These are phyloP conservation scores for Canna indica DNA, from an alignment of 176 grass and related monocot species.

Conservation along the genomic window DNA sequence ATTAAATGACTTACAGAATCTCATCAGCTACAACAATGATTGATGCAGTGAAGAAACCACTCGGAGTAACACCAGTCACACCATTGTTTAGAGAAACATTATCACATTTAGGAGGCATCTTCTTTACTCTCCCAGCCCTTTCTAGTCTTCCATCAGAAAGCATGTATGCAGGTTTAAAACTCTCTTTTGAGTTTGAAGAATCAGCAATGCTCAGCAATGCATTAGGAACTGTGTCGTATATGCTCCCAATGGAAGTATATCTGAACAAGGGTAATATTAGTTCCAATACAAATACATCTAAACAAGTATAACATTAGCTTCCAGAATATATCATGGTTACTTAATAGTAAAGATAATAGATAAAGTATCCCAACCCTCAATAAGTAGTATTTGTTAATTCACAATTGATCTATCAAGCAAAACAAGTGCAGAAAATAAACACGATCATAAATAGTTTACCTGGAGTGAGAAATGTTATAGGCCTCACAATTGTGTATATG, in stretches of 20 bases:
- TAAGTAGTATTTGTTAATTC: not conserved
- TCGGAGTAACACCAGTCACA: constrained; percentile 27
- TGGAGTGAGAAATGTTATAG: not conserved
- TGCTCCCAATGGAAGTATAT: constrained; percentile 98
- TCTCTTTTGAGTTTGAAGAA: constrained; percentile 38
- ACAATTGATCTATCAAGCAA: not conserved
- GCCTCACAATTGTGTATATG: not conserved
- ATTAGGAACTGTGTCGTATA: constrained; percentile 97
- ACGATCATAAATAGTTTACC: not conserved
- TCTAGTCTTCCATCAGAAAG: constrained; percentile 91
- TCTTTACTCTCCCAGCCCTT: constrained; percentile 93
- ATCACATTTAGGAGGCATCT: constrained; percentile 29
- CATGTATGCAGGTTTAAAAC: constrained; percentile 97
- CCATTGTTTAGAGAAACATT: constrained; percentile 48
- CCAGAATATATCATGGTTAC: too few relatives aligned
- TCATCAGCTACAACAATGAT: constrained; percentile 81
- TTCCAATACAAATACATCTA: not conserved
- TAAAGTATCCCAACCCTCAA: not conserved
- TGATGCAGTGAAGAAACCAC: constrained; percentile 44
- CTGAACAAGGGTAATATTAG: constrained; percentile 30
- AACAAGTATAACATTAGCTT: not conserved
- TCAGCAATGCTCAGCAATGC: constrained; percentile 58
- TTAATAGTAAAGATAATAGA: constrained; percentile 1
- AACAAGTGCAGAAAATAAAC: not conserved
- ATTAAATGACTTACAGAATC: constrained; percentile 72